These are phyloP conservation scores for Saturnispora bothae DNA, from an alignment of 805 yeast genomes.

Conservation along the genomic window DNA sequence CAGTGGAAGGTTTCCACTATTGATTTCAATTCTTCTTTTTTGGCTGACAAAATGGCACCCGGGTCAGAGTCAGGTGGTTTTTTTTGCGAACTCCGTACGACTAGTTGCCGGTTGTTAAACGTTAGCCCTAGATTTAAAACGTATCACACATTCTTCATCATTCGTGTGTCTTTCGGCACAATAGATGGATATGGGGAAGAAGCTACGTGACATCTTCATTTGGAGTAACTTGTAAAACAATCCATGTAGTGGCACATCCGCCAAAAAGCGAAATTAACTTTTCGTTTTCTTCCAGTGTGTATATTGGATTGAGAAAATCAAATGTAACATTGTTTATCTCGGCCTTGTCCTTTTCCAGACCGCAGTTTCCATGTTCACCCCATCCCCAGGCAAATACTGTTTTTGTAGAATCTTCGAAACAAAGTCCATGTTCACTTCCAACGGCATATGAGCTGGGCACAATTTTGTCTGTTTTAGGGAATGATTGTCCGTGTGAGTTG, in stretches of 20 bases:
- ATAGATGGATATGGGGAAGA: constrained; percentile 77
- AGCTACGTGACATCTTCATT: constrained; percentile 49
- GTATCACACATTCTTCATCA: constrained; percentile 77
- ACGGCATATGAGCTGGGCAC: constrained; percentile 21
- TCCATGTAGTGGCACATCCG: constrained; percentile 67
- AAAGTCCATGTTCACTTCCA: constrained; percentile 86
- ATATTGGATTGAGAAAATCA: constrained; percentile 28
- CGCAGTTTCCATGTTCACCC: constrained; percentile 99
- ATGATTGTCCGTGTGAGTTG: constrained; percentile 63
- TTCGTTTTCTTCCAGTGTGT: constrained; percentile 12
- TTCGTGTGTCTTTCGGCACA: constrained; percentile 29
- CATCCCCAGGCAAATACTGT: constrained; percentile 82
- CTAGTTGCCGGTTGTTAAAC: constrained; percentile 31
- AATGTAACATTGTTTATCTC: constrained; percentile 26
- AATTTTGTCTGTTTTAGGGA: constrained; percentile 7
- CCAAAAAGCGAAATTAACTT: constrained; percentile 32
- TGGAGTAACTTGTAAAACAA: constrained; percentile 14
- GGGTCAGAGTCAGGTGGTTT: constrained; percentile 2
- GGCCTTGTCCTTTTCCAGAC: constrained; percentile 24
- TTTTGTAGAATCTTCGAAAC: constrained; percentile 20
- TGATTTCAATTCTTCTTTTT: neutral
- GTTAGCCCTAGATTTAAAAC: constrained; percentile 51
- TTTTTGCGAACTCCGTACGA: neutral
- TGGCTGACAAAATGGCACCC: constrained; percentile 7
- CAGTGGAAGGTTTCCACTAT: neutral